Evolutionary conservation across 257 asterid species (phyloP).

Genomic region (Cordia subcordata): DNA sequence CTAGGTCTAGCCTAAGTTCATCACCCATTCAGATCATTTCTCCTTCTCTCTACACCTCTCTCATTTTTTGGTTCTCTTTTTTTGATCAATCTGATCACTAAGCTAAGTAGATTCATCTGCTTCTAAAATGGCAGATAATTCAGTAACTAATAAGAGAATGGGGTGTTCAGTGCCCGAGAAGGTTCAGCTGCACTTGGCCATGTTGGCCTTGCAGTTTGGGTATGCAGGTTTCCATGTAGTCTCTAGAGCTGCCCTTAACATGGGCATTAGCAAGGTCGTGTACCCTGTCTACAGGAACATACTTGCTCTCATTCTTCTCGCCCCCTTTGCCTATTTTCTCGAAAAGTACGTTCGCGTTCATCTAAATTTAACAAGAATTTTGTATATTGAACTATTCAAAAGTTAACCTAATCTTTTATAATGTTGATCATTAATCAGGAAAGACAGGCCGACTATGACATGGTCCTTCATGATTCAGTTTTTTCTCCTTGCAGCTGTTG

Average conservation of each 20-base stretch:
- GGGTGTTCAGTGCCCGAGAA: constrained; percentile 75
- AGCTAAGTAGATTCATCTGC: not conserved
- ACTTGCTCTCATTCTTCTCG: constrained; percentile 80
- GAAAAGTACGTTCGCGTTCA: constrained; percentile 50
- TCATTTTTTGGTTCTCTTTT: not conserved
- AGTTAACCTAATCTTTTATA: not conserved
- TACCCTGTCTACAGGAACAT: constrained; percentile 92
- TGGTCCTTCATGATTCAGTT: constrained; percentile 68
- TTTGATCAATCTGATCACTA: not conserved
- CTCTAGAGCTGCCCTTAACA: constrained; percentile 88
- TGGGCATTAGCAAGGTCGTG: constrained; percentile 98
- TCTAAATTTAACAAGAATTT: not conserved
- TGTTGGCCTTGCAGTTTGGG: constrained; percentile 90
- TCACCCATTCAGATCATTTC: constrained; percentile 11
- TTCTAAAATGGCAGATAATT: constrained; percentile 61
- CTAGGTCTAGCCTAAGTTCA: constrained; percentile 37
- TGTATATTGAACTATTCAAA: not conserved
- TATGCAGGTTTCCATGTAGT: constrained; percentile 98
- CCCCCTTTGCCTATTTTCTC: constrained; percentile 94
- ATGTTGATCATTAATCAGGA: constrained; percentile 50
- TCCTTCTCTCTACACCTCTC: not conserved
- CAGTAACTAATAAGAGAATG: constrained; percentile 40
- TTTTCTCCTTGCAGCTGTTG: constrained; percentile 89
- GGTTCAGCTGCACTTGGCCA: constrained; percentile 75
- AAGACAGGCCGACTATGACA: constrained; percentile 77